Evolutionary conservation across 169 alveolate species (phyloP).

Genomic region (Cryptosporidium parvum): DNA sequence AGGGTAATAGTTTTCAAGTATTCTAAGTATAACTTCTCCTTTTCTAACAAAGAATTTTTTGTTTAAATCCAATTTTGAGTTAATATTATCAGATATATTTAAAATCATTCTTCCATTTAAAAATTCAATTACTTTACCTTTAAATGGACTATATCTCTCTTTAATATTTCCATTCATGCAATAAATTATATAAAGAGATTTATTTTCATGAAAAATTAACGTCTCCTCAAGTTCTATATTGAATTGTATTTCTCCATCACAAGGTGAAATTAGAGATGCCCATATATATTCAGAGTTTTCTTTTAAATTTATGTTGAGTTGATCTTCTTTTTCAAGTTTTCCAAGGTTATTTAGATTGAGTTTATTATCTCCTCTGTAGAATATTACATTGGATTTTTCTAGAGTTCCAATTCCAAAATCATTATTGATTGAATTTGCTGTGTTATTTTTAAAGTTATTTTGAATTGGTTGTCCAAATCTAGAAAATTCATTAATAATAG

Average conservation of each 20-base stretch:
- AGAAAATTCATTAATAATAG: not conserved
- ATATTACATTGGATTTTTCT: slow-evolving; percentile 12
- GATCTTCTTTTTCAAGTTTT: not conserved
- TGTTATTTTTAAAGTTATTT: not conserved
- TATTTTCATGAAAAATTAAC: not conserved
- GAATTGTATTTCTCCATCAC: slow-evolving; percentile 40
- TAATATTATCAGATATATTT: not conserved
- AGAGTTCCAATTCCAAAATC: not conserved
- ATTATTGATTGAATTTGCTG: not conserved
- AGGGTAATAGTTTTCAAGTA: slow-evolving; percentile 34
- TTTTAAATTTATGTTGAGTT: not conserved
- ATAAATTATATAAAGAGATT: slow-evolving; percentile 19
- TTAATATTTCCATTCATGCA: slow-evolving; percentile 29
- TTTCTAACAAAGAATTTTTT: slow-evolving; percentile 7
- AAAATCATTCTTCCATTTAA: slow-evolving; percentile 27
- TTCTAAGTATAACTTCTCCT: slow-evolving; percentile 40
- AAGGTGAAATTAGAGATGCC: slow-evolving; percentile 61
- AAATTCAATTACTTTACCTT: slow-evolving; percentile 46
- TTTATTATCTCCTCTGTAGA: not conserved
- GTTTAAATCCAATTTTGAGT: not conserved
- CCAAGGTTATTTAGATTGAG: slow-evolving; percentile 15
- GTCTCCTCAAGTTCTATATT: not conserved
- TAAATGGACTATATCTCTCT: slow-evolving; percentile 48
- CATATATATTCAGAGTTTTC: slow-evolving; percentile 11
- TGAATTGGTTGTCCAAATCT: slow-evolving; percentile 10